A percentile compares a stretch with the other conserved stretches of the same genome.
Conservation (phyloP, 164 flowering plant genomes). For the Buxus sempervirens region DNA sequence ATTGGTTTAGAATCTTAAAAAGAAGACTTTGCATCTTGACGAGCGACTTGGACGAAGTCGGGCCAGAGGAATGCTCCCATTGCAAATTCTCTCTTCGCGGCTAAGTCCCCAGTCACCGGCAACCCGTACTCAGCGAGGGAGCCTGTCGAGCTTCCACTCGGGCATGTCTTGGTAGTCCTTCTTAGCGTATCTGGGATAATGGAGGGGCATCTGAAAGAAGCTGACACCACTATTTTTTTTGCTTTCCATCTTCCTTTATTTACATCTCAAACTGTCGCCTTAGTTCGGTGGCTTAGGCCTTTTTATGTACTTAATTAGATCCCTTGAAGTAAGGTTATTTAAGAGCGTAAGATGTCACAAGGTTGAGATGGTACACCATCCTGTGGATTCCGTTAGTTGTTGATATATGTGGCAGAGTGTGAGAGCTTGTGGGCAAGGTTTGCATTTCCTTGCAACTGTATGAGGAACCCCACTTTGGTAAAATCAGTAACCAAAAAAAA, state of each 20-base stretch:
- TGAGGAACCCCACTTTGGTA: background rate
- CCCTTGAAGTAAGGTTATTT: background rate
- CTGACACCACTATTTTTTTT: conserved; percentile 4
- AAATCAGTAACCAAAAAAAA: no score
- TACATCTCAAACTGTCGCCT: background rate
- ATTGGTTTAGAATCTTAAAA: background rate
- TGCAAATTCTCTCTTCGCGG: conserved; percentile 54
- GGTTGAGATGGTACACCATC: conserved; percentile 25
- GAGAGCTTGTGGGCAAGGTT: background rate
- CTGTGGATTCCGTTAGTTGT: background rate
- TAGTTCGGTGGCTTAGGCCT: background rate
- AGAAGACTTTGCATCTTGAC: background rate
- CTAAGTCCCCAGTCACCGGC: conserved; percentile 33
- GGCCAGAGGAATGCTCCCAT: conserved; percentile 73
- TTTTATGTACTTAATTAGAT: conserved; percentile 11
- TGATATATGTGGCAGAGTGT: background rate
- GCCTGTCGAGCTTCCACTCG: conserved; percentile 46
- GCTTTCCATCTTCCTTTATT: conserved; percentile 23
- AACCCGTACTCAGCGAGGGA: conserved; percentile 54
- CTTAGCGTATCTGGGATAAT: conserved; percentile 56
- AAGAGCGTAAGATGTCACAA: conserved; percentile 22
- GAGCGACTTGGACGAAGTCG: background rate
- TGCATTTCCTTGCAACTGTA: background rate
- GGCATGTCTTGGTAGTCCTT: conserved; percentile 58
- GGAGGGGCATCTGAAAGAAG: conserved; percentile 60